phyloP scores from a whole-genome alignment of 768 basidiomycete species.

The Saitozyma sp. region DNA sequence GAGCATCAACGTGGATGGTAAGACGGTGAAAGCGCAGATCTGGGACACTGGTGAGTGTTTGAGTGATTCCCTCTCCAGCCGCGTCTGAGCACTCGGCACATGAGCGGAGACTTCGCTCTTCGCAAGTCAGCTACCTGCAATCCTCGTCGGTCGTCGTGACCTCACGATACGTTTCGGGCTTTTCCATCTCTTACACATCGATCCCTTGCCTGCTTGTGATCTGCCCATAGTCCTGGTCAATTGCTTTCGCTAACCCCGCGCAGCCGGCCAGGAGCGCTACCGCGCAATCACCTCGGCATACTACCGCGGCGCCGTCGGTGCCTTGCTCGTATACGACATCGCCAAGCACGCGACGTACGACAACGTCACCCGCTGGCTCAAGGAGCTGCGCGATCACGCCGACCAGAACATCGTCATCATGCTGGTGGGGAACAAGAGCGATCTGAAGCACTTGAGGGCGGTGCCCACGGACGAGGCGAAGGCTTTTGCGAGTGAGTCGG shows the following conservation, averaged over 20 bases:
- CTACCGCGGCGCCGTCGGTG: conserved; percentile 85
- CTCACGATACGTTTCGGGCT: too few species aligned
- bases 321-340: conserved; percentile 54
- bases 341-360: conserved; percentile 68
- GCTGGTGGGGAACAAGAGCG: conserved; percentile 98
- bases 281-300: conserved; percentile 97
- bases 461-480: conserved; percentile 98
- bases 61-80: neutral
- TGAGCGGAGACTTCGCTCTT: too few species aligned
- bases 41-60: conserved; percentile 88
- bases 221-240: neutral
- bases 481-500: conserved; percentile 72
- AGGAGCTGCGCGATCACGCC: conserved; percentile 94
- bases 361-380: conserved; percentile 93
- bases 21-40: conserved; percentile 95
- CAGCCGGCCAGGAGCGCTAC: conserved; percentile 96
- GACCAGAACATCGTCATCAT: conserved; percentile 82
- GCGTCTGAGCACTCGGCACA: too few species aligned
- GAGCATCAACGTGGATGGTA: conserved; percentile 90
- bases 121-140: too few species aligned
- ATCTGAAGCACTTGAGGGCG: conserved; percentile 94
- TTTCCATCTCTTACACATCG: too few species aligned
- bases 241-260: conserved; percentile 9
- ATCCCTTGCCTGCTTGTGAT: too few species aligned
- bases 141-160: too few species aligned